Percentiles rank a stretch among this genome's conserved stretches.
phyloP scores from a whole-genome alignment of 2,329 filamentous ascomycete genomes.

The Phaeosphaeriaceae sp. region DNA sequence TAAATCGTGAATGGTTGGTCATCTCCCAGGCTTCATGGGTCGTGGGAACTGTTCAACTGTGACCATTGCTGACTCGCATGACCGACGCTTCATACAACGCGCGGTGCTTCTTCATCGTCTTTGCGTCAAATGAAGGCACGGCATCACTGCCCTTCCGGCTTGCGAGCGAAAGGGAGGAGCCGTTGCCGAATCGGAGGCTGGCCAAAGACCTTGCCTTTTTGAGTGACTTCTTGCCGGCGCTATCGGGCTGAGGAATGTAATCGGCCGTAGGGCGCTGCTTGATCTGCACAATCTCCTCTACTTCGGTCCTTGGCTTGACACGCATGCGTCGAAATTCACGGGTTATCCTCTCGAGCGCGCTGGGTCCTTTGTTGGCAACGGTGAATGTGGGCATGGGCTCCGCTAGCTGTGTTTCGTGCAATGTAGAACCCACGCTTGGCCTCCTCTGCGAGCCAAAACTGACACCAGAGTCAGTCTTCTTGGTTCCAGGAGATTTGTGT shows the following conservation, averaged over 20 bases:
- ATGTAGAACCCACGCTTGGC: conserved; percentile 36
- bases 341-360: conserved; percentile 66
- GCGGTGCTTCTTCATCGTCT: conserved; percentile 47
- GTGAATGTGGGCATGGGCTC: conserved; percentile 25
- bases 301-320: conserved; percentile 58
- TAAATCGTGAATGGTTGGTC: conserved; percentile 11
- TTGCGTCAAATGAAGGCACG: conserved; percentile 37
- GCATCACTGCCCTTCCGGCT: conserved; percentile 44
- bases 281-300: conserved; percentile 55
- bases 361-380: conserved; percentile 44
- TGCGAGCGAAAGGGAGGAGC: conserved; percentile 39
- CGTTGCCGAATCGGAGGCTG: conserved; percentile 37
- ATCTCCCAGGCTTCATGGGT: too few species aligned
- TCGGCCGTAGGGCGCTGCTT: conserved; percentile 30
- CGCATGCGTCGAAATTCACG: conserved; percentile 66
- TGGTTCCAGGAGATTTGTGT: conserved; percentile 48
- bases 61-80: conserved; percentile 13
- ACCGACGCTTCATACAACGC: conserved; percentile 42
- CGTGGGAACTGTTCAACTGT: conserved; percentile 15
- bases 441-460: conserved; percentile 59
- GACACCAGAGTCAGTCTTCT: conserved; percentile 70
- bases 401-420: conserved; percentile 33
- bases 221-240: conserved; percentile 41
- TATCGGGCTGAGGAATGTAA: conserved; percentile 23
- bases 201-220: conserved; percentile 48